Base-by-base conservation (phyloP, 225 moss, liverwort and hornwort genomes). In the Neckera pumila region DNA sequence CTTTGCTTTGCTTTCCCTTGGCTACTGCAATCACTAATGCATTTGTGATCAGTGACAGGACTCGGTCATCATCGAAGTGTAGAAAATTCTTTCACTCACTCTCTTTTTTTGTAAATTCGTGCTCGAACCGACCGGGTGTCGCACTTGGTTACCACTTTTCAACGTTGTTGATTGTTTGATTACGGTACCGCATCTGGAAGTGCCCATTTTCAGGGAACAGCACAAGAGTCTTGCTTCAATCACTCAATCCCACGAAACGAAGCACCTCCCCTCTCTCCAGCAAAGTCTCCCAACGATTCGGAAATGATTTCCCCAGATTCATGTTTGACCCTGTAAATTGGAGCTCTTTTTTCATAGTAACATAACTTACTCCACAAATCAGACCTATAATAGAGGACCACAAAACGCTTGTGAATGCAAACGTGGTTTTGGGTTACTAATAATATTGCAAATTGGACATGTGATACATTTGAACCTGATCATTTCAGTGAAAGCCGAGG, bases 261-360 rank as follows among this genome's bases (percentile, higher is more conserved):
- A 28, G 56, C 57, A 56, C 31, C 62, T 16, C 62, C 40, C 14
- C 67, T 49, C 67, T 49, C 80, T 21, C n/a, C 22, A 42, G 43
- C 62, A 8, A 43, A 19, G 67, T 1, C 4, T 42, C 64, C 27
- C 62, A 38, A 62, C 57, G 17, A 87, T 76, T 76, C 62, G 31
- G 31, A 74, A 75, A 89, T 84, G 62, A 87, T 89, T 91, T 86
- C 40, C 80, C 84, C 80, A 42, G 47, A 69, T 86, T 89, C 82
- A 7, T 16, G 86, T 62, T 83, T 79, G 86, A 86, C 89, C 89
- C 42, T 79, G 73, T 36, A 83, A 65, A 59, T 40, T 57, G 28
- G 65, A 64, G 19, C 17, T 30, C 51, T 63, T 45, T 77, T 78
- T 22, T n/a, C n/a, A n/a, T n/a, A n/a, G n/a, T n/a, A n/a, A n/a